A percentile compares a stretch with the other conserved stretches of the same genome.
phyloP scores from a whole-genome alignment of 139 green algal genomes.

The Coelastrella sp. region DNA sequence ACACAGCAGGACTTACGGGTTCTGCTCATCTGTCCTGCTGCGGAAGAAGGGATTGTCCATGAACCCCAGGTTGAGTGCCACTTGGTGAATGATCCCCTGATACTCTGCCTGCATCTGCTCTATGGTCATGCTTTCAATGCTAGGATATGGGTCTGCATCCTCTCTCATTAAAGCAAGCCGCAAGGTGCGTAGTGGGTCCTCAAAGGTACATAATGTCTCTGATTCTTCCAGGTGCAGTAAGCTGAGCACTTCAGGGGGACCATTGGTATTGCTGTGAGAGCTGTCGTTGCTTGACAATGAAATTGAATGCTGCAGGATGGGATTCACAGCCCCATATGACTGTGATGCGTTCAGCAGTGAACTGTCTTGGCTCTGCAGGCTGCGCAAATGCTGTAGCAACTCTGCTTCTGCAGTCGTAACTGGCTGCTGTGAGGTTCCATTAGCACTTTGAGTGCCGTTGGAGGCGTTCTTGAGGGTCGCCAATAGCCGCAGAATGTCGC shows the following conservation, averaged over 20 bases:
- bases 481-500: not conserved
- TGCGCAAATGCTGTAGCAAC: not conserved
- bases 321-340: not conserved
- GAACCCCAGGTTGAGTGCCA: not conserved
- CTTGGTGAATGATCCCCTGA: not conserved
- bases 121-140: not conserved
- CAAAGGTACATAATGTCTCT: not conserved
- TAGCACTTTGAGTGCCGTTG: not conserved
- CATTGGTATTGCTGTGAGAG: not conserved
- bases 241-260: not conserved
- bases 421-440: not conserved
- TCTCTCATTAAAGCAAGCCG: not conserved
- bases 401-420: not conserved
- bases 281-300: not conserved
- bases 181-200: not conserved
- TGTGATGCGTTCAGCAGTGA: not conserved
- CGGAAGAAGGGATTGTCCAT: not conserved
- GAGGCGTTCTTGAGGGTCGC: not conserved
- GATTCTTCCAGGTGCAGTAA: not conserved
- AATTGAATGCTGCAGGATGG: not conserved
- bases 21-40: not conserved
- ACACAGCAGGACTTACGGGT: not conserved
- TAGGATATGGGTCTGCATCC: not conserved
- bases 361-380: not conserved
- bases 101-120: not conserved